Evolutionary conservation across 2,329 filamentous ascomycete species (phyloP).

Genomic region (Septoria petroselini): DNA sequence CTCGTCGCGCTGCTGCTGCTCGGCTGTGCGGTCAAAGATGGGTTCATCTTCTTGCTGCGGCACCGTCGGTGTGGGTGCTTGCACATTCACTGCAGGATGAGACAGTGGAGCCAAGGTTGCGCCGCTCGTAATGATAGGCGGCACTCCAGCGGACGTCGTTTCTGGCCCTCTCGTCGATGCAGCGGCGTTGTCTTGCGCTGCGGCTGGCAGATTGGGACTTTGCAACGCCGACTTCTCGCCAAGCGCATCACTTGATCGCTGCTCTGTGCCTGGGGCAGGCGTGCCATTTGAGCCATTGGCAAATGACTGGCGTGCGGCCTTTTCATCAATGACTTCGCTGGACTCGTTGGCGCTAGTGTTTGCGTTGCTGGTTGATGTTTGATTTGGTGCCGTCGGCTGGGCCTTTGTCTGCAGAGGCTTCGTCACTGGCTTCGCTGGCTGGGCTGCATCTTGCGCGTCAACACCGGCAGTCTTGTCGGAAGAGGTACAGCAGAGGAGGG

Average conservation of each 20-base stretch:
- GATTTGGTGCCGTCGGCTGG: constrained; percentile 45
- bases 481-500: constrained; percentile 64
- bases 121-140: constrained; percentile 7
- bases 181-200: background rate
- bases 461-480: constrained; percentile 60
- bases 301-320: constrained; percentile 29
- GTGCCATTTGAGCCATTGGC: constrained; percentile 21
- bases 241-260: constrained; percentile 20
- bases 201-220: constrained; percentile 11
- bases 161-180: background rate
- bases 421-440: constrained; percentile 44
- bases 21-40: constrained; percentile 50
- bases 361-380: constrained; percentile 41
- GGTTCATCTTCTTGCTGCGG: constrained; percentile 39
- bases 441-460: constrained; percentile 52
- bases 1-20: constrained; percentile 50
- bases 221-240: constrained; percentile 21
- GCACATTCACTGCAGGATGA: constrained; percentile 39
- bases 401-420: constrained; percentile 39
- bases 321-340: constrained; percentile 48
- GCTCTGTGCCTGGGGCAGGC: constrained; percentile 23
- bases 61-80: constrained; percentile 47
- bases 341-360: constrained; percentile 47
- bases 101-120: constrained; percentile 24
- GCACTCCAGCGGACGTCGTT: background rate